Evolutionary conservation across 805 yeast genomes (phyloP), one percentile per base, ranked within the genome.

Genomic region (Ogataea ramenticola): DNA sequence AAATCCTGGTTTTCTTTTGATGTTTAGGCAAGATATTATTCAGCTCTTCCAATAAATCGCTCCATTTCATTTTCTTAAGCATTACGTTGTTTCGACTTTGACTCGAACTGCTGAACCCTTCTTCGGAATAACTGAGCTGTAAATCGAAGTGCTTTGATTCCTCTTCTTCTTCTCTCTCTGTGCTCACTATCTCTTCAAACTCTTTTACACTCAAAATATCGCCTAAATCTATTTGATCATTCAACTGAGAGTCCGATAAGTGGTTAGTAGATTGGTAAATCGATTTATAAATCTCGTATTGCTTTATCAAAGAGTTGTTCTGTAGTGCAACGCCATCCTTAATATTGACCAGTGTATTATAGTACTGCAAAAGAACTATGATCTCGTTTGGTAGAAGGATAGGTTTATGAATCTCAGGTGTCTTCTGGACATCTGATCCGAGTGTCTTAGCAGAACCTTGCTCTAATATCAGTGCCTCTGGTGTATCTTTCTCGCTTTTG

Each of bases 1-100:
- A 56, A 29, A 65, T 56, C 49, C 65, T 75, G 5, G 70, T 53
- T 36, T 70, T 74, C 3, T 70, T 60, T 46, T 68, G 73, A 3
- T 77, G 68, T 33, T 55, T 64, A 1, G 69, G 68, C n/a, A 65
- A 43, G 2, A 53, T 38, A 5, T 53, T 55, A 32, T 56, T 55
- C 5, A 65, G 19, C 5, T 51, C 49, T 8, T 50, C 46, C 29
- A 61, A 37, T 2, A 60, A 42, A 2, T 47, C 49, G 4, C 31
- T 39, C 40, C 64, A 36, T 29, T 53, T 51, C n/a, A 34, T 19
- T 34, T 20, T 34, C 12, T 34, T 17, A 20, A 34, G 4, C 15
- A 10, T 7, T 24, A 10, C 6, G 27, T 24, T 24, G 10, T 24
- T 24, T 24, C 27, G 27, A 24, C 10, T 24, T 24, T 10, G 10